Evolutionary conservation across 441 rosid species (phyloP).

Genomic region (Adansonia grandidieri): DNA sequence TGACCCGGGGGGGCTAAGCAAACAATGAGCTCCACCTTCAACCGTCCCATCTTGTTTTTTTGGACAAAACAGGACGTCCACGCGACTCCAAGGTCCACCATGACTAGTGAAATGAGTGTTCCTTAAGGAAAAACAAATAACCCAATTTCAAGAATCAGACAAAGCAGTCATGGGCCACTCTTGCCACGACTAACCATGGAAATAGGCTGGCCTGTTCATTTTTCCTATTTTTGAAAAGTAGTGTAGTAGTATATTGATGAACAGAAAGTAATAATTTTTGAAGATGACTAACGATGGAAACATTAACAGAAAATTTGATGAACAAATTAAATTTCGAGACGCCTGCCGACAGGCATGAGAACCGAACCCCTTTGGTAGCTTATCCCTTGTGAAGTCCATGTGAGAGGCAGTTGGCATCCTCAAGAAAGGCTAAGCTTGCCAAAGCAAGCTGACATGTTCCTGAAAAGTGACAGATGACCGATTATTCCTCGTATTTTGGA

Average conservation of each 20-base stretch:
- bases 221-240: background rate
- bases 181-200: background rate
- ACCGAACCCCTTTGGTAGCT: slow-evolving; percentile 23
- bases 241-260: slow-evolving; percentile 17
- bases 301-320: too few species aligned
- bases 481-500: slow-evolving; percentile 25
- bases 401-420: slow-evolving; percentile 38
- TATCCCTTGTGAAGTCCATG: slow-evolving; percentile 32
- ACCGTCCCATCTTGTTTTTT: slow-evolving; percentile 8
- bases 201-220: background rate
- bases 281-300: too few species aligned
- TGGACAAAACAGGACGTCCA: slow-evolving; percentile 19
- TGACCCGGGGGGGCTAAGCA: too few species aligned
- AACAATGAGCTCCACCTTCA: background rate
- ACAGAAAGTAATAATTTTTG: background rate
- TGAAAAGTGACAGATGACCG: slow-evolving; percentile 24
- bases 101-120: slow-evolving; percentile 25
- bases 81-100: slow-evolving; percentile 35
- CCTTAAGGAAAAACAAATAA: slow-evolving; percentile 22
- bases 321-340: background rate
- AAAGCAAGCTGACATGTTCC: slow-evolving; percentile 25
- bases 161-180: slow-evolving; percentile 24
- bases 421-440: slow-evolving; percentile 25
- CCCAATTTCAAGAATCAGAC: slow-evolving; percentile 27
- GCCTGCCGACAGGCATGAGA: slow-evolving; percentile 22